These are phyloP conservation scores for Anthracocystis panici-leucophaei DNA, from an alignment of 1,284 basidiomycete species.

Conservation along the genomic window DNA sequence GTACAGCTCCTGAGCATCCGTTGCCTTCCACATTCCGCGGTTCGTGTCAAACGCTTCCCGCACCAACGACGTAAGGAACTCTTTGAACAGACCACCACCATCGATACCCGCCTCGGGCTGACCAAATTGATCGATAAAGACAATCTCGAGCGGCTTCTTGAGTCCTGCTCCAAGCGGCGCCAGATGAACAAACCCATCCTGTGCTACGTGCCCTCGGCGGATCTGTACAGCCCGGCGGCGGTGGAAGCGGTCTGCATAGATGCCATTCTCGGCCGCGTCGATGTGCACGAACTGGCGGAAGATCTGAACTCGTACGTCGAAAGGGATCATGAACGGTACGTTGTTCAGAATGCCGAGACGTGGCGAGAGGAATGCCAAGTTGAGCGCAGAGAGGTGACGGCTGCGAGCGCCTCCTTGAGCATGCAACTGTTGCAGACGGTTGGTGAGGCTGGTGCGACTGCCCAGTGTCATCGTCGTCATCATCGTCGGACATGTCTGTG, in stretches of 20 bases:
- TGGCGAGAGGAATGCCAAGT: slow-evolving; percentile 81
- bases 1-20: slow-evolving; percentile 90
- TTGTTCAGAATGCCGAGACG: slow-evolving; percentile 92
- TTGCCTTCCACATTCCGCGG: slow-evolving; percentile 91
- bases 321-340: slow-evolving; percentile 95
- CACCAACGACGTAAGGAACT: slow-evolving; percentile 83
- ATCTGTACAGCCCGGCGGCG: slow-evolving; percentile 74
- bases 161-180: slow-evolving; percentile 78
- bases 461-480: slow-evolving; percentile 18
- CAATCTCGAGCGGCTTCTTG: slow-evolving; percentile 84
- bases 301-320: slow-evolving; percentile 87
- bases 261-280: slow-evolving; percentile 47
- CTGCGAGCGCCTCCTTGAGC: slow-evolving; percentile 28
- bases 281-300: slow-evolving; percentile 73
- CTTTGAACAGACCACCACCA: slow-evolving; percentile 97
- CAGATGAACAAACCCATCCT: slow-evolving; percentile 85
- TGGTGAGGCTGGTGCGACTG: slow-evolving; percentile 18
- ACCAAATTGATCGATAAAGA: slow-evolving; percentile 90
- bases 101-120: slow-evolving; percentile 90
- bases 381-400: slow-evolving; percentile 73
- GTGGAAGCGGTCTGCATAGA: slow-evolving; percentile 21
- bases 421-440: slow-evolving; percentile 31
- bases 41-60: slow-evolving; percentile 96
- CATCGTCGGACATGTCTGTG: slow-evolving; percentile 10
- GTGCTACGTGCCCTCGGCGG: slow-evolving; percentile 80